Evolutionary conservation across 2,329 filamentous ascomycete genomes (phyloP).

Genomic region (Pyricularia pennisetigena): DNA sequence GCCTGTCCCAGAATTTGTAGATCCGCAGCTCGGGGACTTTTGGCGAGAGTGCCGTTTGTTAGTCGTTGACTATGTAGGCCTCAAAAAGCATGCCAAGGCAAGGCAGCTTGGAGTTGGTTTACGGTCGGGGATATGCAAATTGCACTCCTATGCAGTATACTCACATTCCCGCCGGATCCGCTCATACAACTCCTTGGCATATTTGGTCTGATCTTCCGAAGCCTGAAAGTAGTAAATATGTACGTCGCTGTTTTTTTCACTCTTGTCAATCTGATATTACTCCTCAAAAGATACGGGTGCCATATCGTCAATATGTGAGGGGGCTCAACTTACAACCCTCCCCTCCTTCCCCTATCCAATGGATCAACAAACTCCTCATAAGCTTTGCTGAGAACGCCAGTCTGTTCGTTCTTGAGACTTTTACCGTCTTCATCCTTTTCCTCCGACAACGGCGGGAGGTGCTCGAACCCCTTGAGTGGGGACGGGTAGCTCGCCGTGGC

Average conservation of each 20-base stretch:
- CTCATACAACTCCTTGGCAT: slow-evolving; percentile 65
- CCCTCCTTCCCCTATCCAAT: slow-evolving; percentile 52
- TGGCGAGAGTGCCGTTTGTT: neutral
- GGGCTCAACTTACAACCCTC: slow-evolving; percentile 55
- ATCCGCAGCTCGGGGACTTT: slow-evolving; percentile 76
- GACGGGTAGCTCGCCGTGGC: slow-evolving; percentile 33
- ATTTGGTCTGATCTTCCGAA: slow-evolving; percentile 51
- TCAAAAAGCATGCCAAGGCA: too few species aligned
- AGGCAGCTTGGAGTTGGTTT: neutral
- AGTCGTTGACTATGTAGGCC: neutral
- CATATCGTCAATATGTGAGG: neutral
- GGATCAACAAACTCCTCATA: slow-evolving; percentile 63
- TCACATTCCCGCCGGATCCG: slow-evolving; percentile 71
- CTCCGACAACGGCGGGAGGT: slow-evolving; percentile 42
- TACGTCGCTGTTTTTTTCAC: slow-evolving; percentile 45
- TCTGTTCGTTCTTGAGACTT: slow-evolving; percentile 58
- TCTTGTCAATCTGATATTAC: too few species aligned
- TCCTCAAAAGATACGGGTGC: neutral
- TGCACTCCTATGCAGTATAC: slow-evolving; percentile 12
- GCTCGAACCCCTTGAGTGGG: slow-evolving; percentile 47
- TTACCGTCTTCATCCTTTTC: slow-evolving; percentile 66
- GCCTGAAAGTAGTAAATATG: slow-evolving; percentile 75
- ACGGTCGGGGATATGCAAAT: neutral
- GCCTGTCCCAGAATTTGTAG: slow-evolving; percentile 66
- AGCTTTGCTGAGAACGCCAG: slow-evolving; percentile 50